A percentile compares a stretch with the other conserved stretches of the same genome.
phyloP scores from a whole-genome alignment of 768 basidiomycete genomes.

The Hypsizygus marmoreus region DNA sequence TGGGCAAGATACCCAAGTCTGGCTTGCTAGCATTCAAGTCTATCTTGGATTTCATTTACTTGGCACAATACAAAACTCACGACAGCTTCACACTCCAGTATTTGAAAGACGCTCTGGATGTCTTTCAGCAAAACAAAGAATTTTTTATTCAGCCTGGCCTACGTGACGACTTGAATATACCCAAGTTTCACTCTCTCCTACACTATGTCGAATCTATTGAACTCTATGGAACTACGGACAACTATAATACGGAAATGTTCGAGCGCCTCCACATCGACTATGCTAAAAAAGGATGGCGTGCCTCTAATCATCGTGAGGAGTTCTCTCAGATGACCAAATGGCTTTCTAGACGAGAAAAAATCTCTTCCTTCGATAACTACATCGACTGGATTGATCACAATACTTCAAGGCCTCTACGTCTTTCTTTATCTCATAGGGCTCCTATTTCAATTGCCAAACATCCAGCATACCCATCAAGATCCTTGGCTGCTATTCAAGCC shows the following conservation, averaged over 20 bases:
- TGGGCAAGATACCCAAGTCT: conserved; percentile 19
- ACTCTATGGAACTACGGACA: conserved; percentile 25
- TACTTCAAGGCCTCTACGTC: too few species aligned
- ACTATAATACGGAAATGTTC: conserved; percentile 33
- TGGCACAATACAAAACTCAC: conserved; percentile 29
- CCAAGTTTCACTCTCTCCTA: conserved; percentile 34
- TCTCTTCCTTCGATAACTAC: conserved; percentile 23
- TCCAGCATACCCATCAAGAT: too few species aligned
- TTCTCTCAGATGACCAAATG: too few species aligned
- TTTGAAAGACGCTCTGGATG: conserved; percentile 21
- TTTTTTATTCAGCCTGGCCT: conserved; percentile 26
- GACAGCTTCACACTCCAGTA: conserved; percentile 22
- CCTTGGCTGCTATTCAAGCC: too few species aligned
- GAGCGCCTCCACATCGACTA: conserved; percentile 45
- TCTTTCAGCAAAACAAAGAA: conserved; percentile 33
- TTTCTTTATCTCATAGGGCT: too few species aligned
- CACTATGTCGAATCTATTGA: conserved; percentile 33
- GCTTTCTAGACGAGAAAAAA: conserved; percentile 35
- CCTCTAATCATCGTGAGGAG: conserved; percentile 30
- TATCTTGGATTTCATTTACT: conserved; percentile 38
- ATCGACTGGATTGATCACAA: not conserved
- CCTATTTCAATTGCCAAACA: too few species aligned
- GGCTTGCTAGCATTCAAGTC: conserved; percentile 24
- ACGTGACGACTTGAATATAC: conserved; percentile 35
- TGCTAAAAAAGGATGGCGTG: conserved; percentile 35